phyloP scores from a whole-genome alignment of 768 basidiomycete genomes.

The Tylopilus felleus region DNA sequence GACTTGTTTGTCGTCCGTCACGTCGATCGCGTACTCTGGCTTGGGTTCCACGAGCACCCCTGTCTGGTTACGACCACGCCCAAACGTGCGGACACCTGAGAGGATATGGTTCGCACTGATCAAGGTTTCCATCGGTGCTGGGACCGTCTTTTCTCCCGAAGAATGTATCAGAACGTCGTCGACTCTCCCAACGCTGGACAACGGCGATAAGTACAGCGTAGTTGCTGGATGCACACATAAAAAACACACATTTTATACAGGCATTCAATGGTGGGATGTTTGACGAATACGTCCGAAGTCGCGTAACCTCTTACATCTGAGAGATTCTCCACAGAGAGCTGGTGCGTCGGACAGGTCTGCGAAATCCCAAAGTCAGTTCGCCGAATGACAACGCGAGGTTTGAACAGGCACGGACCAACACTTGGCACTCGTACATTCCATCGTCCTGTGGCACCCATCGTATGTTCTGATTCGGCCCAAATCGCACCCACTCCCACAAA shows the following conservation, averaged over 20 bases:
- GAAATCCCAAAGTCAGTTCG: too few species aligned
- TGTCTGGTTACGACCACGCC: slow-evolving; percentile 2
- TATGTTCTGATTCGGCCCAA: slow-evolving; percentile 20
- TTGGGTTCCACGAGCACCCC: slow-evolving; percentile 34
- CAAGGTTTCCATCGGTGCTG: slow-evolving; percentile 7
- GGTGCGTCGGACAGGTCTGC: background rate
- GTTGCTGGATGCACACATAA: too few species aligned
- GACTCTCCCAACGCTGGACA: background rate
- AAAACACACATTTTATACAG: background rate
- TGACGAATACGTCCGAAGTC: background rate
- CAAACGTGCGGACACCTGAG: slow-evolving; percentile 1
- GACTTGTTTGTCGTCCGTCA: slow-evolving; percentile 25
- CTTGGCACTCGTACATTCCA: slow-evolving; percentile 37
- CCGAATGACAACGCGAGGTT: too few species aligned
- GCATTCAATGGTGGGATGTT: background rate
- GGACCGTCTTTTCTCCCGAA: slow-evolving; percentile 31
- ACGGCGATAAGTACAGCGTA: too few species aligned
- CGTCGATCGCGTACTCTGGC: slow-evolving; percentile 33
- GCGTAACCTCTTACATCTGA: background rate
- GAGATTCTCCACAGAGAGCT: background rate
- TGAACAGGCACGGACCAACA: slow-evolving; percentile 27
- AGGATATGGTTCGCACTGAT: background rate
- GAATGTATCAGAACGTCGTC: background rate
- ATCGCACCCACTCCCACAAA: slow-evolving; percentile 35
- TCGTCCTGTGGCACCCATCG: slow-evolving; percentile 38